Percentiles rank a stretch among this genome's conserved stretches.
phyloP scores from a whole-genome alignment of 495 filamentous ascomycete species.

The Cercophora sp. region DNA sequence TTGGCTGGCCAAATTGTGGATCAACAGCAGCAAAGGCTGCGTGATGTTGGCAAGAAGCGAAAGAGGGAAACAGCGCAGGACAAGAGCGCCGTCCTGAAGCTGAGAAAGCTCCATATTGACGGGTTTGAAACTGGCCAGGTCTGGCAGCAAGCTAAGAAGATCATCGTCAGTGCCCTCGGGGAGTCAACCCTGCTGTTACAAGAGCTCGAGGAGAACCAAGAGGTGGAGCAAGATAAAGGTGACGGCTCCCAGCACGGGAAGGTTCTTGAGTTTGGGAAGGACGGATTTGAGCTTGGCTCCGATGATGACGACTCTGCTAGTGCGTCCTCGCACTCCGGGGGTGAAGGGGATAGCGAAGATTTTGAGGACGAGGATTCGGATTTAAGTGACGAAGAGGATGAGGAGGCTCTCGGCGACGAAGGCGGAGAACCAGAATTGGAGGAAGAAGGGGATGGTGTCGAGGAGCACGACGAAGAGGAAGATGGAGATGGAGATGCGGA shows the following conservation, averaged over 20 bases:
- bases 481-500: slow-evolving; percentile 27
- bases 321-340: slow-evolving; percentile 16
- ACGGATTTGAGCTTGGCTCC: slow-evolving; percentile 46
- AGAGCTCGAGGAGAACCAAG: slow-evolving; percentile 38
- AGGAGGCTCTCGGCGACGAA: slow-evolving; percentile 24
- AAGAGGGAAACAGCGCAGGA: slow-evolving; percentile 47
- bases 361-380: slow-evolving; percentile 42
- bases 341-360: slow-evolving; percentile 36
- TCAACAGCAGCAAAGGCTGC: slow-evolving; percentile 56
- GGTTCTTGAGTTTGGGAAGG: slow-evolving; percentile 38
- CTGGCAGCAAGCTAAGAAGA: slow-evolving; percentile 86
- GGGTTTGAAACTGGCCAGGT: slow-evolving; percentile 87
- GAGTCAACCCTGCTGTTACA: slow-evolving; percentile 47
- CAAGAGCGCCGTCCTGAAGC: slow-evolving; percentile 51
- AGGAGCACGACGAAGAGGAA: slow-evolving; percentile 24
- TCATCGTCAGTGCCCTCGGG: slow-evolving; percentile 53
- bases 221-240: slow-evolving; percentile 23
- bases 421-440: too few species aligned
- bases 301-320: slow-evolving; percentile 29
- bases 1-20: slow-evolving; percentile 66
- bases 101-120: slow-evolving; percentile 75
- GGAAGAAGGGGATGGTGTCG: slow-evolving; percentile 13
- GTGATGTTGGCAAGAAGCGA: slow-evolving; percentile 59
- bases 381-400: slow-evolving; percentile 38
- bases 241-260: slow-evolving; percentile 21